Evolutionary conservation across 768 basidiomycete species (phyloP).

Genomic region (Phaeolepiota aurea): DNA sequence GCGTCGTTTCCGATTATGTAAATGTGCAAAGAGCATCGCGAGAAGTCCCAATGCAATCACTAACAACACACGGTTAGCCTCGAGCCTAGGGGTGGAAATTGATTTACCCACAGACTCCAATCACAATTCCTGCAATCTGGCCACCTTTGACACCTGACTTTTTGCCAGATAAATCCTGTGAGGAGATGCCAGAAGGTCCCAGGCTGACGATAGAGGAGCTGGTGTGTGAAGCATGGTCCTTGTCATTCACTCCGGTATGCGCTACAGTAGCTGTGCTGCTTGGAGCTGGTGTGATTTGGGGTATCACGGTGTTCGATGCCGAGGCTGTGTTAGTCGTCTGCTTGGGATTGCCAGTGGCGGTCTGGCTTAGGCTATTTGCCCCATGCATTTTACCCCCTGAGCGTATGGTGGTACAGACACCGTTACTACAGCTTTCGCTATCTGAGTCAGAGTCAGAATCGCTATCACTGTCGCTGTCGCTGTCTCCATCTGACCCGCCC

Average conservation of each 20-base stretch:
- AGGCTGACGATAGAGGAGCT: neutral
- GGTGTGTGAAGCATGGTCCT: neutral
- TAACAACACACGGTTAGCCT: neutral
- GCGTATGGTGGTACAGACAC: slow-evolving; percentile 7
- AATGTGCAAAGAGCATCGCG: neutral
- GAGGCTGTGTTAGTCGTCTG: too few relatives aligned
- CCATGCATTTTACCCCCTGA: too few relatives aligned
- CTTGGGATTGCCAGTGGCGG: too few relatives aligned
- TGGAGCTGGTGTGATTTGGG: too few relatives aligned
- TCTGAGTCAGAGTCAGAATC: slow-evolving; percentile 13
- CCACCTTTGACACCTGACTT: slow-evolving; percentile 10
- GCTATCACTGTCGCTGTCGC: slow-evolving; percentile 7
- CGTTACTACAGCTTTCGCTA: slow-evolving; percentile 8
- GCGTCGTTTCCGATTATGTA: neutral
- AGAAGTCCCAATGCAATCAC: neutral
- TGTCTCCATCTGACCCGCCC: slow-evolving; percentile 1
- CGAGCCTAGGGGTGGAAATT: neutral
- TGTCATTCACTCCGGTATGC: too few relatives aligned
- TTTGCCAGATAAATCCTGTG: neutral
- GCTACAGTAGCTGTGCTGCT: too few relatives aligned
- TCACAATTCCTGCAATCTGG: slow-evolving; percentile 12
- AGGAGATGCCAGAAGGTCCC: neutral
- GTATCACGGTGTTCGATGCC: too few relatives aligned
- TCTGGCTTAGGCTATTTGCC: too few relatives aligned
- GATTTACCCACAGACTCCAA: slow-evolving; percentile 10